These are phyloP conservation scores for Aspergillus ochraceoroseus DNA, from an alignment of 2,329 filamentous ascomycete species.

Conservation along the genomic window DNA sequence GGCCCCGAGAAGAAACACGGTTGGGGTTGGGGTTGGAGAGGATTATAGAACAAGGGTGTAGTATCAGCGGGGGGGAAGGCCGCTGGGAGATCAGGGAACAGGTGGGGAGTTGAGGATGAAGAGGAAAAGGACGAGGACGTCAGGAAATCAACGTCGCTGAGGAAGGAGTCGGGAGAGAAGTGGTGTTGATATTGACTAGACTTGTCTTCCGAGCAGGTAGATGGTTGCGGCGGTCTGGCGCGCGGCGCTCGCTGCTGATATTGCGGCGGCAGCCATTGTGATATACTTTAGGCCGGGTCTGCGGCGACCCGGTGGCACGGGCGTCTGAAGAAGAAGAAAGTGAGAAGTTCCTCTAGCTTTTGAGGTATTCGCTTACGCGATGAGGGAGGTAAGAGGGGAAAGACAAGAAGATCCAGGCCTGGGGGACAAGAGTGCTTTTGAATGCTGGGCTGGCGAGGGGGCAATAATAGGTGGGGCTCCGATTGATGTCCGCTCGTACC, in stretches of 20 bases:
- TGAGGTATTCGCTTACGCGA: constrained; percentile 4
- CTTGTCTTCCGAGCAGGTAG: constrained; percentile 5
- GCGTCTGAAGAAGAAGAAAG: constrained; percentile 1
- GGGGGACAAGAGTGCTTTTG: no score
- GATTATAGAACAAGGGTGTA: constrained; percentile 12
- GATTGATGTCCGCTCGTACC: no score
- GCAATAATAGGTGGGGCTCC: no score
- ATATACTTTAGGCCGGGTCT: constrained; percentile 18
- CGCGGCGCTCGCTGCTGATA: constrained; percentile 8
- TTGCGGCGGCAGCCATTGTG: constrained; percentile 16
- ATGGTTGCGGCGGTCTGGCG: constrained; percentile 11
- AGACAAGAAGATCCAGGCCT: no score
- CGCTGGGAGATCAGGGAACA: constrained; percentile 10
- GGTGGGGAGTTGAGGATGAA: background rate
- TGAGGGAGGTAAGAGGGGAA: constrained; percentile 2
- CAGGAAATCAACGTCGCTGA: constrained; percentile 8
- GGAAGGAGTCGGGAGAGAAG: constrained; percentile 5
- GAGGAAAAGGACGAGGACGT: constrained; percentile 1
- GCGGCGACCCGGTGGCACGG: constrained; percentile 15
- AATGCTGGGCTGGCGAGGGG: no score
- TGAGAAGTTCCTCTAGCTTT: no score
- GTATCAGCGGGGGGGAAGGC: constrained; percentile 15
- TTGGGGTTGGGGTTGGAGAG: background rate
- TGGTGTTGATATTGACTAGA: constrained; percentile 2
- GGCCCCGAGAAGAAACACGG: constrained; percentile 7